Percentiles rank a stretch among this genome's conserved stretches.
Evolutionary conservation across 192 early-diverging fungal genomes (phyloP).

Genomic region (Spinellus fusiger): DNA sequence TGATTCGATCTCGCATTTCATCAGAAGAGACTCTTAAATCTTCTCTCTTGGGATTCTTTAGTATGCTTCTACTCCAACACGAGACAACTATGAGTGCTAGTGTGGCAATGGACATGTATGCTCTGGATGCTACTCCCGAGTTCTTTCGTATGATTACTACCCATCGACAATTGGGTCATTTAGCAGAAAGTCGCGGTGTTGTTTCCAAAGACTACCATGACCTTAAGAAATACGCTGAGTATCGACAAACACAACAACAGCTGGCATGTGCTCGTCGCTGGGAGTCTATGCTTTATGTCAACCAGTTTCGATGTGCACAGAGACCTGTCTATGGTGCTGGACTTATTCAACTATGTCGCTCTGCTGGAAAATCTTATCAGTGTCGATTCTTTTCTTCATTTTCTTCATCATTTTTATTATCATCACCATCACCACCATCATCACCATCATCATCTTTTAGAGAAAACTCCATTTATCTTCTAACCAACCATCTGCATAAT

Average conservation of each 20-base stretch:
- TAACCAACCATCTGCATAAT: slow-evolving; percentile 25
- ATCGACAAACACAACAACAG: slow-evolving; percentile 27
- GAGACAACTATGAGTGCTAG: slow-evolving; percentile 23
- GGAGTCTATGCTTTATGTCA: slow-evolving; percentile 40
- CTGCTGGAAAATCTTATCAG: not conserved
- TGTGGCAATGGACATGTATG: slow-evolving; percentile 15
- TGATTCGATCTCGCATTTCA: slow-evolving; percentile 31
- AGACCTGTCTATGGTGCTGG: slow-evolving; percentile 38
- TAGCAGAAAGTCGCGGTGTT: slow-evolving; percentile 20
- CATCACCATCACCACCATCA: no score
- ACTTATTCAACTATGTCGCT: slow-evolving; percentile 30
- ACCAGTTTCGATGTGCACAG: slow-evolving; percentile 31
- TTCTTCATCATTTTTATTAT: no score
- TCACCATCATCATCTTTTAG: no score
- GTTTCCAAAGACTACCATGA: slow-evolving; percentile 34
- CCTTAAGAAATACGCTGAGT: slow-evolving; percentile 31
- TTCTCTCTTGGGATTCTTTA: slow-evolving; percentile 35
- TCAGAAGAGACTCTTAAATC: slow-evolving; percentile 21
- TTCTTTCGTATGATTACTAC: slow-evolving; percentile 19
- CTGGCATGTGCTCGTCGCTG: slow-evolving; percentile 25
- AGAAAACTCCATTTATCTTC: no score
- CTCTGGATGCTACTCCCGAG: slow-evolving; percentile 15
- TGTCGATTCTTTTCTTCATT: not conserved
- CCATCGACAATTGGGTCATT: slow-evolving; percentile 3
- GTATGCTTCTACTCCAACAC: slow-evolving; percentile 29